These are phyloP conservation scores for Nannizzia gypsea DNA, from an alignment of 2,329 filamentous ascomycete species.

Conservation along the genomic window DNA sequence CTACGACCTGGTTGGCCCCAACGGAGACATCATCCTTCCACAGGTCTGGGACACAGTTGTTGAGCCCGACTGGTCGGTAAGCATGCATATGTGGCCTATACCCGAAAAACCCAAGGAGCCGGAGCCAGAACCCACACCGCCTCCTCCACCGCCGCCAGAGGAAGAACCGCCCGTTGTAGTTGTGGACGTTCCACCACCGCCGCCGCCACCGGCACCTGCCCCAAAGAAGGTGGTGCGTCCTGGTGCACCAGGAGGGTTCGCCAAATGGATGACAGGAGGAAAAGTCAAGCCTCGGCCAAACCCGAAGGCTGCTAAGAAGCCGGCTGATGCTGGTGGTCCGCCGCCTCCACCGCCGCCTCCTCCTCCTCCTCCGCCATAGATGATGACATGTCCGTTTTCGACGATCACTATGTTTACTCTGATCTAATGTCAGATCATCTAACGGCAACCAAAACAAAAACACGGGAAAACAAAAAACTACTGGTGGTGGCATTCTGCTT, in stretches of 20 bases:
- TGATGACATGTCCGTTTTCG: neutral
- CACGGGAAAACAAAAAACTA: neutral
- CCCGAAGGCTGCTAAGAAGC: constrained; percentile 39
- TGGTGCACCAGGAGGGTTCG: constrained; percentile 27
- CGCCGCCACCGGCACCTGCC: constrained; percentile 15
- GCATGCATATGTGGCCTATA: constrained; percentile 56
- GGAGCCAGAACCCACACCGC: constrained; percentile 25
- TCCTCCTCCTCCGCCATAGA: neutral
- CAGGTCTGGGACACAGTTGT: constrained; percentile 71
- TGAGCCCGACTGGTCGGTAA: constrained; percentile 62
- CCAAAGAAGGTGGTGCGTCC: constrained; percentile 24
- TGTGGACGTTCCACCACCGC: constrained; percentile 19
- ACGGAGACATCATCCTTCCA: constrained; percentile 71
- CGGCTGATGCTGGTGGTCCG: constrained; percentile 22
- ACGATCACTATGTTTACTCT: neutral
- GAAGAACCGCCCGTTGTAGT: constrained; percentile 9
- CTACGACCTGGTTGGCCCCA: constrained; percentile 67
- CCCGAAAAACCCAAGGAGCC: constrained; percentile 39
- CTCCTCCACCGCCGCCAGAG: constrained; percentile 18
- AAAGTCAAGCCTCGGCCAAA: constrained; percentile 22
- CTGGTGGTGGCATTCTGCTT: neutral
- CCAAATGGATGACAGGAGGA: constrained; percentile 35
- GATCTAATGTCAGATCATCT: neutral
- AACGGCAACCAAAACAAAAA: neutral
- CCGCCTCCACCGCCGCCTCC: neutral